Conservation (phyloP, 495 filamentous ascomycete species). For the Aspergillus kassunensis region DNA sequence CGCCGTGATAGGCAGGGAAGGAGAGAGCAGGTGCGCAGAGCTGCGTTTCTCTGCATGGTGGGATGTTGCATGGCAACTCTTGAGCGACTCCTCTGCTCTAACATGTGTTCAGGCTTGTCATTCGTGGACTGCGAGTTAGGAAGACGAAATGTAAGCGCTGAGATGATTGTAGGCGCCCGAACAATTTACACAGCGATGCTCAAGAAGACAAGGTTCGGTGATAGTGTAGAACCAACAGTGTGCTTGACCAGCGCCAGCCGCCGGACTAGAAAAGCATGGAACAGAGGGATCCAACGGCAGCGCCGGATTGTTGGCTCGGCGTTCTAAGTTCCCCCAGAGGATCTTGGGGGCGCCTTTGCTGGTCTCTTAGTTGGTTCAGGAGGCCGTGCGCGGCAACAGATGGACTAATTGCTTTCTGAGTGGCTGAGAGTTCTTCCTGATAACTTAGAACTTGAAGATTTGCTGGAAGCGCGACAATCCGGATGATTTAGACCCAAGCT, state of each 20-base stretch:
- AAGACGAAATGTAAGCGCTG: constrained; percentile 10
- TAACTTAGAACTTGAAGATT: no score
- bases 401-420: constrained; percentile 2
- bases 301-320: neutral
- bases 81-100: neutral
- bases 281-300: constrained; percentile 10
- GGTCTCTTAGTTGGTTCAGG: neutral
- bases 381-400: constrained; percentile 14
- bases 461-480: constrained; percentile 12
- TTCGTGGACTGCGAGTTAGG: neutral
- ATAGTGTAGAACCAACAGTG: constrained; percentile 4
- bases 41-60: constrained; percentile 1
- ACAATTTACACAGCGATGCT: constrained; percentile 9
- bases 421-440: no score
- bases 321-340: constrained; percentile 2
- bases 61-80: constrained; percentile 11
- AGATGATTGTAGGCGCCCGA: constrained; percentile 11
- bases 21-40: constrained; percentile 1
- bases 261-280: constrained; percentile 10
- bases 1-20: neutral
- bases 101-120: neutral
- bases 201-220: no score
- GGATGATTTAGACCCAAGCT: constrained; percentile 9
- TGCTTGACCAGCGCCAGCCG: constrained; percentile 8
- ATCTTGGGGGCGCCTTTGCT: neutral